These are phyloP conservation scores for Phytophthora megakarya DNA, from an alignment of 352 stramenopile species.

Conservation along the genomic window DNA sequence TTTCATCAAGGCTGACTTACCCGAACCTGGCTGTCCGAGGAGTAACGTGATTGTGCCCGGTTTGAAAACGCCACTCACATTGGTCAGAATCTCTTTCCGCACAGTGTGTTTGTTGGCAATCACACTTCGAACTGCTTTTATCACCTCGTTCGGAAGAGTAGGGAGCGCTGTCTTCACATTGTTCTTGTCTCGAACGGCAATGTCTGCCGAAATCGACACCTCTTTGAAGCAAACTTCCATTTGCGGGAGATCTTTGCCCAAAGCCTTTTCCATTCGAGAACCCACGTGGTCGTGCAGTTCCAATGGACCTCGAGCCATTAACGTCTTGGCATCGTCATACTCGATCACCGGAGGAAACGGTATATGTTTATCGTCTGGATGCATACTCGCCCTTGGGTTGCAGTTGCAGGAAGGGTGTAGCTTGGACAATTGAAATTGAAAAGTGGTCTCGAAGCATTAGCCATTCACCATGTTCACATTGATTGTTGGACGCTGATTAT, in stretches of 20 bases:
- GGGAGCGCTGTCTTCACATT: conserved; percentile 12
- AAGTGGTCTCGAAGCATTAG: conserved; percentile 6
- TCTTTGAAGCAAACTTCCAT: conserved; percentile 15
- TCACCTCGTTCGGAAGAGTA: conserved; percentile 8
- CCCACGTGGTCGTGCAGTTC: conserved; percentile 16
- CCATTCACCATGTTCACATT: not conserved
- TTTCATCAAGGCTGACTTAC: conserved; percentile 31
- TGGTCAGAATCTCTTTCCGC: conserved; percentile 16
- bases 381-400: not conserved
- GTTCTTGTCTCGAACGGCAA: conserved; percentile 12
- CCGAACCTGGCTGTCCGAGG: conserved; percentile 21
- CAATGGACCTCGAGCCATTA: conserved; percentile 7
- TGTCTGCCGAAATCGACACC: conserved; percentile 13
- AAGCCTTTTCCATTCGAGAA: conserved; percentile 14
- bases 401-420: not conserved
- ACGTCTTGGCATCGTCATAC: not conserved
- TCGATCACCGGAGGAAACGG: not conserved
- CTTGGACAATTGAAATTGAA: not conserved
- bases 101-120: conserved; percentile 1
- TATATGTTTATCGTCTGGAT: not conserved
- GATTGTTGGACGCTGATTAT: conserved; percentile 5
- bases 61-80: conserved; percentile 20
- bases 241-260: not conserved
- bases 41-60: conserved; percentile 17
- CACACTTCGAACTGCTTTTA: not conserved